Evolutionary conservation across 1,284 basidiomycete species (phyloP), one percentile per base, ranked within the genome.

Genomic region (Rhodotorula sp.): DNA sequence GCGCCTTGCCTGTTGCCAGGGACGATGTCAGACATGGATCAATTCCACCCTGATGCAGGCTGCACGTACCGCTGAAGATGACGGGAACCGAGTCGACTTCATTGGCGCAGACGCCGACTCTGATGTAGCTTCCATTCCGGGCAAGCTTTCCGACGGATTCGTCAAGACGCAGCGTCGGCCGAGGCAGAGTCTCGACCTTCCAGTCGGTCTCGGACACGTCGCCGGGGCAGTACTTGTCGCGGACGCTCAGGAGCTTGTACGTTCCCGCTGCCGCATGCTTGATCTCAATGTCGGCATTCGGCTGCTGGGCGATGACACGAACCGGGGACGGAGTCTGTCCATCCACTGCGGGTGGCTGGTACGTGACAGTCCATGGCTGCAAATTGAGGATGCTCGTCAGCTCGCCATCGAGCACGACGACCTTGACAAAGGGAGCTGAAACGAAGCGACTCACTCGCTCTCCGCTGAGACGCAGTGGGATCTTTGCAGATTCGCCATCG

Each of bases 211-310:
- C 74, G 37, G 87, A 78, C 20, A 96, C 84, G 14, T 83, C 81
- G 20, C 95, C 95, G 17, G 89, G 87, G 78, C 95, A 98, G 81
- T 91, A 88, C 4, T 87, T 86, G 79, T 97, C 95, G 20, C 83
- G 81, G 51, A 97, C 86, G 70, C 86, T 85, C 22, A 90, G 71
- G 63, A 97, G 84, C 73, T 89, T 87, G 78, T 95, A 97, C 4
- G 83, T 77, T 10, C 95, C 95, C 4, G 61, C 54, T 4, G 54
- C 37, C 14, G 74, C 64, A 22, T 63, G 86, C 85, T n/a, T 86
- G 82, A 51, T 83, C 37, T 55, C 60, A 51, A 75, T 60, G 55
- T 73, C 68, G 56, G 64, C 69, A 66, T 73, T 75, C 20, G 67
- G 67, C 26, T 69, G 62, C 14, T 64, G 55, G 6, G 72, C 63